A percentile compares a stretch with the other conserved stretches of the same genome.
phyloP scores from a whole-genome alignment of 352 stramenopile species.

The Phytophthora brassicae region DNA sequence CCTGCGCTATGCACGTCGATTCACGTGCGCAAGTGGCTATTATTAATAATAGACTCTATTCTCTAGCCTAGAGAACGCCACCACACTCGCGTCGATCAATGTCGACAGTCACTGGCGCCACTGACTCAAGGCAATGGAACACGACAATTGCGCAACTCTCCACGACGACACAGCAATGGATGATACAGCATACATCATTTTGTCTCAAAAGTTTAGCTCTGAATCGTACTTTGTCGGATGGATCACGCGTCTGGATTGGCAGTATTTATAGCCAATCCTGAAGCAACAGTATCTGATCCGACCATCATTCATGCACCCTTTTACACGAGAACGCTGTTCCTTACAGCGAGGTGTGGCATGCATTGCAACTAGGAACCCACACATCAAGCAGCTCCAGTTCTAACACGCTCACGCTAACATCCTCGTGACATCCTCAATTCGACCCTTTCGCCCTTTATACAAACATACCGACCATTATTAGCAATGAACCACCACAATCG shows the following conservation, averaged over 20 bases:
- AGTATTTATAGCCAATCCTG: neutral
- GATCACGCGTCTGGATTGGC: neutral
- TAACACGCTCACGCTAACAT: neutral
- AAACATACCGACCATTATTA: slow-evolving; percentile 8
- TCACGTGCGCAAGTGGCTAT: slow-evolving; percentile 14
- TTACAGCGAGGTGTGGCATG: neutral
- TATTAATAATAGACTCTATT: too few species aligned
- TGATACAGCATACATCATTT: neutral
- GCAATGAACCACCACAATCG: slow-evolving; percentile 15
- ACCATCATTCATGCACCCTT: slow-evolving; percentile 5
- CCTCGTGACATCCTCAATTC: neutral
- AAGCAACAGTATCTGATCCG: neutral
- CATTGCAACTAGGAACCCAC: slow-evolving; percentile 11
- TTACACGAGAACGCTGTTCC: neutral
- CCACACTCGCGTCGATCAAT: slow-evolving; percentile 2
- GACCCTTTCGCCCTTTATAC: neutral
- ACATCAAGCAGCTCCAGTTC: slow-evolving; percentile 11
- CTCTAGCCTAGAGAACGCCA: too few species aligned
- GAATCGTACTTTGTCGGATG: neutral
- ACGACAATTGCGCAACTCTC: slow-evolving; percentile 7
- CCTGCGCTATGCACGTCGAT: slow-evolving; percentile 20
- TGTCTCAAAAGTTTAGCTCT: too few species aligned
- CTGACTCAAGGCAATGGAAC: slow-evolving; percentile 1
- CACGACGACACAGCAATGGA: neutral
- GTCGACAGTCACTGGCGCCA: slow-evolving; percentile 11